Percentiles rank a stretch among this genome's conserved stretches.
These are phyloP conservation scores for Termitomyces eurrhizus DNA, from an alignment of 768 basidiomycete species.

Conservation along the genomic window DNA sequence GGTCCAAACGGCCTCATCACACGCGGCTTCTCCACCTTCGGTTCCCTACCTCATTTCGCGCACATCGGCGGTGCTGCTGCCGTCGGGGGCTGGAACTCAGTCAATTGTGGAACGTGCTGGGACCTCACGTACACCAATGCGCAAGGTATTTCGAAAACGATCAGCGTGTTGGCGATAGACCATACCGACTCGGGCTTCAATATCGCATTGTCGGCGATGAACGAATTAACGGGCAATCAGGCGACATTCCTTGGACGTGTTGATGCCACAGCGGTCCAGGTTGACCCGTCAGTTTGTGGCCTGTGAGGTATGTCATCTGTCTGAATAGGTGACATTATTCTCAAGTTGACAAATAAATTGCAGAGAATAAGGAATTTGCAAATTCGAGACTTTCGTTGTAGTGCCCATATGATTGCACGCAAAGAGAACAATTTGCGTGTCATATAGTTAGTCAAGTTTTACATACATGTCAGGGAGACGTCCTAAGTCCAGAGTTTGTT, in stretches of 20 bases:
- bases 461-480: too few species aligned
- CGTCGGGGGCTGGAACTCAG: slow-evolving; percentile 41
- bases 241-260: slow-evolving; percentile 25
- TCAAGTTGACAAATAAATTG: not conserved
- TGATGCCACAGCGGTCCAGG: slow-evolving; percentile 14
- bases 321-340: not conserved
- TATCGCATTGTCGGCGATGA: slow-evolving; percentile 27
- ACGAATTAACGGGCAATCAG: slow-evolving; percentile 27
- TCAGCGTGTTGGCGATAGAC: slow-evolving; percentile 47
- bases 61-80: slow-evolving; percentile 46
- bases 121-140: slow-evolving; percentile 35
- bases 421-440: not conserved
- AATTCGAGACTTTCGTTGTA: not conserved
- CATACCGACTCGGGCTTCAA: slow-evolving; percentile 20
- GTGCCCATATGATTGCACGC: too few species aligned
- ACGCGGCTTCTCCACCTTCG: slow-evolving; percentile 36
- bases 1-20: slow-evolving; percentile 41
- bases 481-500: not conserved
- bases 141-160: slow-evolving; percentile 21
- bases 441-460: not conserved
- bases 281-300: slow-evolving; percentile 24
- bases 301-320: slow-evolving; percentile 8
- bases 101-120: slow-evolving; percentile 54
- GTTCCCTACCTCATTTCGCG: slow-evolving; percentile 47
- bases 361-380: not conserved